Conservation (phyloP, 306 rosid genomes). For the Glycine soja region DNA sequence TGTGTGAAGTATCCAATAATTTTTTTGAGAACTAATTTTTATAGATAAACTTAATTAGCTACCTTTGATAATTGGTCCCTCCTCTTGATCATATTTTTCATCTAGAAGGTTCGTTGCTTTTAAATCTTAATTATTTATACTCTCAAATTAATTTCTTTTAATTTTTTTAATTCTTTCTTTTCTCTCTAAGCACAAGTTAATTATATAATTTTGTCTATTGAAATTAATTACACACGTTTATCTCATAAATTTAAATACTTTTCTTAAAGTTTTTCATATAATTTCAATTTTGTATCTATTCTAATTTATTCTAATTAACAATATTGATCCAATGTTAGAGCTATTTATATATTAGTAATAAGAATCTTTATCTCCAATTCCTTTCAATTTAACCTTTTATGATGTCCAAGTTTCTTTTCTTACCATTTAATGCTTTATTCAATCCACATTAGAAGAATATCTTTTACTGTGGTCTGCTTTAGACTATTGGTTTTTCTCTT, state of each 20-base stretch:
- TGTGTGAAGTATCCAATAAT: too few relatives aligned
- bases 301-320: not conserved
- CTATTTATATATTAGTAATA: not conserved
- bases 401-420: not conserved
- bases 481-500: not conserved
- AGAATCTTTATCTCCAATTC: not conserved
- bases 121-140: not conserved
- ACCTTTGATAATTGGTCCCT: too few relatives aligned
- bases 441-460: not conserved
- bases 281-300: not conserved
- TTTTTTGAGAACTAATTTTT: too few relatives aligned
- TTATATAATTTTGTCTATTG: not conserved
- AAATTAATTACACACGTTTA: not conserved
- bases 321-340: not conserved
- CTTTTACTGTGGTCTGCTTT: not conserved
- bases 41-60: too few relatives aligned
- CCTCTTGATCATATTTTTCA: too few relatives aligned
- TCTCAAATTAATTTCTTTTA: not conserved
- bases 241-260: not conserved
- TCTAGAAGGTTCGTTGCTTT: not conserved
- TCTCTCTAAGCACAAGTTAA: not conserved
- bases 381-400: not conserved
- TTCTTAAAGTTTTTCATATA: too few relatives aligned
- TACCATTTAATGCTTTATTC: not conserved
- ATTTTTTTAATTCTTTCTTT: not conserved